Conservation (phyloP, 805 yeast species). For the Candida pseudoglaebosa region DNA sequence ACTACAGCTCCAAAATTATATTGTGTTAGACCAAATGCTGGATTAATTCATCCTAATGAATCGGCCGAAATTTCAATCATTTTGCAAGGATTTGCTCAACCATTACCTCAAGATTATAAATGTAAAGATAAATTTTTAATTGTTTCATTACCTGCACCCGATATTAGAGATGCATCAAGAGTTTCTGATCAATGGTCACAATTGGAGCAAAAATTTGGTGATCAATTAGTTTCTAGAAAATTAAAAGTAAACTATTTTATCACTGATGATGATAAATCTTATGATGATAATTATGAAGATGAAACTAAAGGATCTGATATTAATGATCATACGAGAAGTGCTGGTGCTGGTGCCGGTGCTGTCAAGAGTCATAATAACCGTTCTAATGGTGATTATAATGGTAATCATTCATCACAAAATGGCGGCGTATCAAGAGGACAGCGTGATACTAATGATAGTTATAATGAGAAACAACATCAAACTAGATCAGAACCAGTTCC, state of each 20-base stretch:
- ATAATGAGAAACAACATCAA: neutral
- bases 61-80: slow-evolving; percentile 73
- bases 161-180: slow-evolving; percentile 47
- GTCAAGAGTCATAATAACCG: slow-evolving; percentile 2
- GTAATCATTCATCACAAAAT: slow-evolving; percentile 7
- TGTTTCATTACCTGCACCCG: slow-evolving; percentile 77
- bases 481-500: neutral
- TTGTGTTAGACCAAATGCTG: slow-evolving; percentile 95
- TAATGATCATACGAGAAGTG: slow-evolving; percentile 7
- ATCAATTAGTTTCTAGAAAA: slow-evolving; percentile 57
- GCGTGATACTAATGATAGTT: neutral
- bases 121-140: slow-evolving; percentile 92
- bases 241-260: slow-evolving; percentile 57
- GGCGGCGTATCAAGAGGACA: slow-evolving; percentile 1
- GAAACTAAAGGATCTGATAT: neutral
- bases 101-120: slow-evolving; percentile 67
- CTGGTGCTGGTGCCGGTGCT: slow-evolving; percentile 11
- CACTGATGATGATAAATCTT: slow-evolving; percentile 21
- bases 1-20: slow-evolving; percentile 96
- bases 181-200: slow-evolving; percentile 75
- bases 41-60: slow-evolving; percentile 71
- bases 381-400: slow-evolving; percentile 3
- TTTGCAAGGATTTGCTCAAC: slow-evolving; percentile 76
- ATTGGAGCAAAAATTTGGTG: slow-evolving; percentile 57
- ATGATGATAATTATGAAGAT: slow-evolving; percentile 6